These are phyloP conservation scores for Saccharomyces uvarum DNA, from an alignment of 1,139 yeast species.

Conservation along the genomic window DNA sequence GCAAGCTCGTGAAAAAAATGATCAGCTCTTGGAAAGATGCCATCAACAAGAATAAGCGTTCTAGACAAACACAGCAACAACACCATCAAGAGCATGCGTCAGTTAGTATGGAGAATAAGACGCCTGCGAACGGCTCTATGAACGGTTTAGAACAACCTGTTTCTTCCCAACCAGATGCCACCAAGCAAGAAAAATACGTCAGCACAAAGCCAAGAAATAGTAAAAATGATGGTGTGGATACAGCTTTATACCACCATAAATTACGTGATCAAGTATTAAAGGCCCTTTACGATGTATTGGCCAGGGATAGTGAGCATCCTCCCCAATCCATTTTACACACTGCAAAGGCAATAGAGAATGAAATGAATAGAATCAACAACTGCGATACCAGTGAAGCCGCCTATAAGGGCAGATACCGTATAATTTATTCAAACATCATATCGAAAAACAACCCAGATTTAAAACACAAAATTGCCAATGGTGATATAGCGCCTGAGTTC, in stretches of 20 bases:
- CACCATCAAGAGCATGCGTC: slow-evolving; percentile 12
- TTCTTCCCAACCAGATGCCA: slow-evolving; percentile 6
- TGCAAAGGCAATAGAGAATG: slow-evolving; percentile 67
- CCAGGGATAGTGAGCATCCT: slow-evolving; percentile 60
- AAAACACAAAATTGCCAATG: slow-evolving; percentile 57
- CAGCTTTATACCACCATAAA: slow-evolving; percentile 59
- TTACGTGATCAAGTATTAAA: slow-evolving; percentile 79
- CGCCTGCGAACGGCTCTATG: slow-evolving; percentile 7
- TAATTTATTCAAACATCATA: slow-evolving; percentile 75
- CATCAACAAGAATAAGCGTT: slow-evolving; percentile 65
- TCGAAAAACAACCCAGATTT: slow-evolving; percentile 85
- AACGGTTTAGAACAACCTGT: background rate
- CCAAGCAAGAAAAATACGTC: slow-evolving; percentile 33
- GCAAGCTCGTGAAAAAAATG: slow-evolving; percentile 67
- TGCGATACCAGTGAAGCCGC: slow-evolving; percentile 25
- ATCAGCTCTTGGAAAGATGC: slow-evolving; percentile 87
- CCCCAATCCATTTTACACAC: slow-evolving; percentile 52
- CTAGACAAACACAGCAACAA: slow-evolving; percentile 19
- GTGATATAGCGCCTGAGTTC: slow-evolving; percentile 55
- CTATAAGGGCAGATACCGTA: slow-evolving; percentile 74
- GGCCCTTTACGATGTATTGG: slow-evolving; percentile 83
- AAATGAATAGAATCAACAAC: slow-evolving; percentile 37
- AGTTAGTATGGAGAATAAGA: slow-evolving; percentile 6
- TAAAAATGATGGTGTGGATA: slow-evolving; percentile 69
- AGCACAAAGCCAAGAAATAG: slow-evolving; percentile 61